Evolutionary conservation across 495 filamentous ascomycete genomes (phyloP).

Genomic region (Friedmanniomyces endolithicus): DNA sequence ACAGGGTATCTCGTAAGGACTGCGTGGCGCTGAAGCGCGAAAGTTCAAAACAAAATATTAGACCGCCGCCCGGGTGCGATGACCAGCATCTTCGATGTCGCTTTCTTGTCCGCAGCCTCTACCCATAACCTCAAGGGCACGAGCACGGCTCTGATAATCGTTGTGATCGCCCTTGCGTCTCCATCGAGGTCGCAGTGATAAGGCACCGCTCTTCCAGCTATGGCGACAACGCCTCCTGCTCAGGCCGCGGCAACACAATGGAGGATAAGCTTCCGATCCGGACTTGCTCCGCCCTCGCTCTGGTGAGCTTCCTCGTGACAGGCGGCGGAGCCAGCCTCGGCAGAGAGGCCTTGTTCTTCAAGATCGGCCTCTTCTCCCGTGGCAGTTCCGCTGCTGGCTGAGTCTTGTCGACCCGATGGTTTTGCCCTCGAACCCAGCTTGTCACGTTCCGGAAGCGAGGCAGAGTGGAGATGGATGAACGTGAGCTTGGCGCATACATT

Average conservation of each 20-base stretch:
- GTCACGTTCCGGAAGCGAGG: slow-evolving; percentile 9
- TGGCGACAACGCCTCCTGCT: neutral
- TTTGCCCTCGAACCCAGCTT: slow-evolving; percentile 5
- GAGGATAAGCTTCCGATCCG: neutral
- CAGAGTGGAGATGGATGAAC: slow-evolving; percentile 6
- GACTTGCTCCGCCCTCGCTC: neutral
- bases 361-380: neutral
- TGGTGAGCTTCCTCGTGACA: too few species aligned
- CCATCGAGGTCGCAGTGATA: too few species aligned
- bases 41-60: neutral
- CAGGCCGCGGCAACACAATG: neutral
- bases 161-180: too few species aligned
- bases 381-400: neutral
- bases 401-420: slow-evolving; percentile 3
- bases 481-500: slow-evolving; percentile 2
- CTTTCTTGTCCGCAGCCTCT: too few species aligned
- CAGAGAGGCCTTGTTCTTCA: slow-evolving; percentile 16
- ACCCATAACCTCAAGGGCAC: too few species aligned
- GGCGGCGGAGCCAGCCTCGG: slow-evolving; percentile 9
- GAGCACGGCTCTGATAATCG: too few species aligned
- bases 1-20: neutral
- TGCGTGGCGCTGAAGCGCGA: neutral
- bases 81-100: neutral
- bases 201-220: too few species aligned
- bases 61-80: neutral